phyloP scores from a whole-genome alignment of 208 protist species.

The Entamoeba nuttalli region DNA sequence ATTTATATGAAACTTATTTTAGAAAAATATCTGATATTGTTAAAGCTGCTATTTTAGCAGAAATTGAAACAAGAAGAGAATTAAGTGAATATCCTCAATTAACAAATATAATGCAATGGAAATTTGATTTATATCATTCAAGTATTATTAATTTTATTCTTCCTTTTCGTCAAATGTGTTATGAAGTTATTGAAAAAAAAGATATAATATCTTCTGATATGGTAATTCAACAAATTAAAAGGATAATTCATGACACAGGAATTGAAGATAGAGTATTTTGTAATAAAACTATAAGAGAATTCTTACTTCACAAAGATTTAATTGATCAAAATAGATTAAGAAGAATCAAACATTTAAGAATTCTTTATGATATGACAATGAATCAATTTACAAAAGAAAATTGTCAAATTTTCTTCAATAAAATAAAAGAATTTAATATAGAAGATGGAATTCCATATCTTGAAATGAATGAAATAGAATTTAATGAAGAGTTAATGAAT shows the following conservation, averaged over 20 bases:
- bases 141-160: not conserved
- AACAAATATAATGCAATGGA: not conserved
- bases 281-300: not conserved
- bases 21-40: not conserved
- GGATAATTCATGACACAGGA: not conserved
- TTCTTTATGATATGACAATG: not conserved
- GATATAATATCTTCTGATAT: not conserved
- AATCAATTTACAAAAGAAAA: not conserved
- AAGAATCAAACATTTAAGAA: not conserved
- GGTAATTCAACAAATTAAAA: not conserved
- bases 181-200: not conserved
- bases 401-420: not conserved
- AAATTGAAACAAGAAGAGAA: not conserved
- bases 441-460: not conserved
- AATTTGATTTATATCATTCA: not conserved
- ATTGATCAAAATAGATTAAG: not conserved
- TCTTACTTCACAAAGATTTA: not conserved
- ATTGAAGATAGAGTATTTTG: not conserved
- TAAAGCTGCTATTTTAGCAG: not conserved
- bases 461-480: not conserved
- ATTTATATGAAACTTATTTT: not conserved
- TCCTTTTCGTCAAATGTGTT: not conserved
- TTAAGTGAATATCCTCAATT: not conserved
- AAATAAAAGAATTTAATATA: not conserved
- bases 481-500: not conserved